Conservation (phyloP, 108 stramenopile genomes). For the Aurantiochytrium sp. region DNA sequence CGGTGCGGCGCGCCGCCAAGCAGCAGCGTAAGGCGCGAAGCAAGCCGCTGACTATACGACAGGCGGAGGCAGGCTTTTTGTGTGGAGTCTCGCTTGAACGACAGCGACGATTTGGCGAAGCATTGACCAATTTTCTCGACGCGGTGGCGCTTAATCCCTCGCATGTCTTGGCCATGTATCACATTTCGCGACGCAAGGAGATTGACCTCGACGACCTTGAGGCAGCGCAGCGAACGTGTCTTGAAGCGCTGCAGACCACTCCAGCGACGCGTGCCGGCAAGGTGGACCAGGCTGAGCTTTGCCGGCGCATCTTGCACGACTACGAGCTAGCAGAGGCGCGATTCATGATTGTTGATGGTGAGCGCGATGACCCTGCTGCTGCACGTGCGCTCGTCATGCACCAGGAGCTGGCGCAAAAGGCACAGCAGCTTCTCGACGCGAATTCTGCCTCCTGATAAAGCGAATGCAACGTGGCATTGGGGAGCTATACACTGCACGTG, state of each 20-base stretch:
- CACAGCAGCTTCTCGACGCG: neutral
- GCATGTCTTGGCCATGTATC: neutral
- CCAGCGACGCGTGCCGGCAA: neutral
- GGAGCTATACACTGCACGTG: neutral
- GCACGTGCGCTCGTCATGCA: slow-evolving; percentile 5
- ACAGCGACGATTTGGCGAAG: neutral
- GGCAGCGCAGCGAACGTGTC: neutral
- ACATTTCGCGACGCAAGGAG: neutral
- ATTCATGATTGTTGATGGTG: neutral
- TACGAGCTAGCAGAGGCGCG: neutral
- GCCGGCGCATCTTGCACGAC: neutral
- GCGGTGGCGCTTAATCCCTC: neutral
- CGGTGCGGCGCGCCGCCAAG: neutral
- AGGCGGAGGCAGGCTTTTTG: neutral
- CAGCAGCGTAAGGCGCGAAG: neutral
- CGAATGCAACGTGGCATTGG: neutral
- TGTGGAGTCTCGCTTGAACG: neutral
- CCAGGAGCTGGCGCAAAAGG: neutral
- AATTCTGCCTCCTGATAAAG: neutral
- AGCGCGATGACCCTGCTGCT: neutral
- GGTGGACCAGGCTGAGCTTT: neutral
- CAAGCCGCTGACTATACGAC: neutral
- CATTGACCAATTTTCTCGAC: neutral
- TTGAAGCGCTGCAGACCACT: neutral
- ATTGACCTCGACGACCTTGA: neutral